A percentile compares a stretch with the other conserved stretches of the same genome.
These are phyloP conservation scores for Thermothelomyces thermophilus DNA, from an alignment of 2,329 filamentous ascomycete genomes.

Conservation along the genomic window DNA sequence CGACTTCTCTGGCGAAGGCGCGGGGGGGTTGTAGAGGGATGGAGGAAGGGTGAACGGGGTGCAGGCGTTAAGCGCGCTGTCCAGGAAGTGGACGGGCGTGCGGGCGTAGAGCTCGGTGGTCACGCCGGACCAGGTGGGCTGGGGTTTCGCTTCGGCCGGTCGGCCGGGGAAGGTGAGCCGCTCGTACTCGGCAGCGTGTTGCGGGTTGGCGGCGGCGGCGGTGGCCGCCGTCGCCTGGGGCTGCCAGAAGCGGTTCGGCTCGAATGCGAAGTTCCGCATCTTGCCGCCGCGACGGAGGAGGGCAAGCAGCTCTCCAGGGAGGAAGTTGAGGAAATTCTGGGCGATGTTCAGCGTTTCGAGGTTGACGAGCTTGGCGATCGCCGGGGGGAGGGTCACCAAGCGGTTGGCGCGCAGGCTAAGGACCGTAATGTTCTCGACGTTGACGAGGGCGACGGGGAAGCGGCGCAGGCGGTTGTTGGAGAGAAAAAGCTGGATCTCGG, in stretches of 20 bases:
- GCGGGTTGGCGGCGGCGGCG: neutral
- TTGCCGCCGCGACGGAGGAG: slow-evolving; percentile 42
- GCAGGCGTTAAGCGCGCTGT: slow-evolving; percentile 20
- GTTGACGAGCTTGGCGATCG: slow-evolving; percentile 51
- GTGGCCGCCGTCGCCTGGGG: neutral
- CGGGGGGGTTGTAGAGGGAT: neutral
- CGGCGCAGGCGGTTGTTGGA: slow-evolving; percentile 50
- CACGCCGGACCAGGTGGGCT: slow-evolving; percentile 13
- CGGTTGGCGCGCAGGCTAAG: slow-evolving; percentile 61
- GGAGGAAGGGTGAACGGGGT: slow-evolving; percentile 23
- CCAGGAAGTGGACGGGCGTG: slow-evolving; percentile 28
- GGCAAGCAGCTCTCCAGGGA: slow-evolving; percentile 58
- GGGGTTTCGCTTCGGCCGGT: neutral
- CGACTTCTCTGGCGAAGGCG: neutral
- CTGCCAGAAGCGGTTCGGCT: slow-evolving; percentile 57
- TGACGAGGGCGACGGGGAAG: slow-evolving; percentile 56
- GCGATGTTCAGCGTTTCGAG: slow-evolving; percentile 59
- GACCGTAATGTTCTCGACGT: slow-evolving; percentile 54
- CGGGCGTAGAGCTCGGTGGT: slow-evolving; percentile 22
- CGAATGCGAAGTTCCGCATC: slow-evolving; percentile 47
- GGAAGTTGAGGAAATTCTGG: slow-evolving; percentile 52
- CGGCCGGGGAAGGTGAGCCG: slow-evolving; percentile 10
- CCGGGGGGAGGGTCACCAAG: slow-evolving; percentile 53
- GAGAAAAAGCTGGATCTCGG: slow-evolving; percentile 55
- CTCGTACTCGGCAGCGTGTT: slow-evolving; percentile 12